Evolutionary conservation across 2,329 filamentous ascomycete species (phyloP), one percentile per base, ranked within the genome.

Genomic region (Colletotrichum australisinense): DNA sequence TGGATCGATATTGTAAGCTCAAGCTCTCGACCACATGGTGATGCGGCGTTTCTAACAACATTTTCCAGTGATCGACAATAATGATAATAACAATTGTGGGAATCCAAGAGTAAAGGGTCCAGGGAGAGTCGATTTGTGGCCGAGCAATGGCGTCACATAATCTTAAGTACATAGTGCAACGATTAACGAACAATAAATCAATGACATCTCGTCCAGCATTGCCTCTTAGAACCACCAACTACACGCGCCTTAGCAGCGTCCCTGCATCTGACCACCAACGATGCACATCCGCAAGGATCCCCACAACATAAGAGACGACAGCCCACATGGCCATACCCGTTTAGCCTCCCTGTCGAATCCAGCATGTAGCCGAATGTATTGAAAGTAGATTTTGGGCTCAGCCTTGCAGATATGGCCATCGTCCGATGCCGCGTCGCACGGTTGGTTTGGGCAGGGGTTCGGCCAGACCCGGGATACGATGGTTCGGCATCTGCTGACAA

Each of bases 1-100:
- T 93, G 91, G 91, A 91, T 92, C 66, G 82, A 84, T 59, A 79
- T 89, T 59, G 76, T 81, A 66, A 77, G 77, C 77, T 6, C 16
- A 56, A 16, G 16, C 7, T n/a, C 8, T 12, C 12, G 16, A 49
- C 16, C 6, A 53, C 30, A 35, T 32, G 11, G 32, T 49, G 12
- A 32, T n/a, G 9, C 9, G 63, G 22, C 30, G 26, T n/a, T 28
- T 24, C 69, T 69, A 60, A 72, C 16, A 1, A 26, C 4, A n/a
- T 5, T 12, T 5, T 30, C 7, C 38, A 72, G 69, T 72, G 46
- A 72, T 72, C 6, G 24, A 16, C 35, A 6, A 14, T 56, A 57
- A 67, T 49, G 19, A 7, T 52, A 63, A 63, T 68, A n/a, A 12
- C 5, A 26, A 14, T 1, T 26, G 4, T 35, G 4, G 30, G 3